Base-by-base conservation (phyloP, 2,329 filamentous ascomycete species). In the Berkeleyomyces rouxiae region DNA sequence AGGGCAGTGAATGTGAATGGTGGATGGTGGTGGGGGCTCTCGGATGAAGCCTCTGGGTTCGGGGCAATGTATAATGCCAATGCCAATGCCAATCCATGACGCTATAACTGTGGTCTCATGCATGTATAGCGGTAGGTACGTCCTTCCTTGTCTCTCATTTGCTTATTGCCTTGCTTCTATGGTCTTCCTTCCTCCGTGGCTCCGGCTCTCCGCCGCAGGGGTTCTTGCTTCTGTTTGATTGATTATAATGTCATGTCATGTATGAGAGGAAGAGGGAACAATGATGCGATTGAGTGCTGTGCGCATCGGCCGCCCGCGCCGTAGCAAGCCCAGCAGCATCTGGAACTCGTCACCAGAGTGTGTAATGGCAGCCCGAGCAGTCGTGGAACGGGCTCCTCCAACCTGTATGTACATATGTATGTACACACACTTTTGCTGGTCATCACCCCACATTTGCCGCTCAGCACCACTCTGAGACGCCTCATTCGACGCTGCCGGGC, bases 391-490 rank as follows among this genome's bases (percentile, higher is more conserved):
- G n/a, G n/a, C n/a, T n/a, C n/a, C n/a, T n/a, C n/a, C n/a, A n/a
- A n/a, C n/a, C n/a, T n/a, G n/a, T n/a, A n/a, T n/a, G n/a, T n/a
- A n/a, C n/a, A n/a, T n/a, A n/a, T n/a, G 33, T 7, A 9, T 59
- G 57, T 59, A 59, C 57, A 59, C 39, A 59, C 57, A 59, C 57
- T 59, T 59, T 59, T 43, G 57, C 57, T 51, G 23, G 16, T 4
- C 13, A 59, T 59, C 57, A 59, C 57, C 57, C 57, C 57, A 59
- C 57, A 42, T 59, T 59, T 44, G 57, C 57, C 57, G 57, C 40
- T 44, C 43, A 59, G 57, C 39, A 59, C 57, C 57, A 59, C 57
- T 59, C 39, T 59, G 57, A 59, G 39, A 59, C 57, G 40, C 57
- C 57, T 59, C 57, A 59, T 59, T 59, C 43, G 57, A 59, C 44